Evolutionary conservation across 306 rosid genomes (phyloP).

Genomic region (Dryas drummondii): DNA sequence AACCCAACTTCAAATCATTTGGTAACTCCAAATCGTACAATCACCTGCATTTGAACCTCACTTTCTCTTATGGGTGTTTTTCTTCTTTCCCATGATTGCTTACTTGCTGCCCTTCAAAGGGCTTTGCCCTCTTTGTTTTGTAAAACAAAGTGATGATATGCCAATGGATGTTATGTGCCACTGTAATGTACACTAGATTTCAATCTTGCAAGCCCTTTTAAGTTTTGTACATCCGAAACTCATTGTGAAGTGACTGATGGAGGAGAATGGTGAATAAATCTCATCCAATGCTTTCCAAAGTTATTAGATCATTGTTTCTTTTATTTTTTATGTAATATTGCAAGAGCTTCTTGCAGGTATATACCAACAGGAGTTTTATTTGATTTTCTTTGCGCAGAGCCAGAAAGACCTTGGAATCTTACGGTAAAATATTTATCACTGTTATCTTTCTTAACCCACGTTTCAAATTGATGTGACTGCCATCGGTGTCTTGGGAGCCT

Average conservation of each 20-base stretch:
- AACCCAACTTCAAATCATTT: not conserved
- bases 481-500: not conserved
- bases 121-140: not conserved
- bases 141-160: conserved; percentile 7
- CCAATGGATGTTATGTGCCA: not conserved
- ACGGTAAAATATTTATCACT: conserved; percentile 40
- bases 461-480: conserved; percentile 14
- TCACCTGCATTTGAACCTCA: not conserved
- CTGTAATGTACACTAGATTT: not conserved
- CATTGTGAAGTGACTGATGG: not conserved
- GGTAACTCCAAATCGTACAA: not conserved
- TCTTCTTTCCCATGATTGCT: not conserved
- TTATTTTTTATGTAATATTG: not conserved
- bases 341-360: conserved; percentile 46
- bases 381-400: conserved; percentile 83
- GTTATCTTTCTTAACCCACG: not conserved
- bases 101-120: too few species aligned
- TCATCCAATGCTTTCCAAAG: not conserved
- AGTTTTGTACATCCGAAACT: not conserved
- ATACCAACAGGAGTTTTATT: conserved; percentile 97
- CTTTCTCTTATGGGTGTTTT: not conserved
- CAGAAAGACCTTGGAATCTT: conserved; percentile 95
- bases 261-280: not conserved
- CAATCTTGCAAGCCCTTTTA: not conserved
- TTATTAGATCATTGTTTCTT: not conserved